These are phyloP conservation scores for Sphaerostilbella broomeana DNA, from an alignment of 2,329 filamentous ascomycete species.

Conservation along the genomic window DNA sequence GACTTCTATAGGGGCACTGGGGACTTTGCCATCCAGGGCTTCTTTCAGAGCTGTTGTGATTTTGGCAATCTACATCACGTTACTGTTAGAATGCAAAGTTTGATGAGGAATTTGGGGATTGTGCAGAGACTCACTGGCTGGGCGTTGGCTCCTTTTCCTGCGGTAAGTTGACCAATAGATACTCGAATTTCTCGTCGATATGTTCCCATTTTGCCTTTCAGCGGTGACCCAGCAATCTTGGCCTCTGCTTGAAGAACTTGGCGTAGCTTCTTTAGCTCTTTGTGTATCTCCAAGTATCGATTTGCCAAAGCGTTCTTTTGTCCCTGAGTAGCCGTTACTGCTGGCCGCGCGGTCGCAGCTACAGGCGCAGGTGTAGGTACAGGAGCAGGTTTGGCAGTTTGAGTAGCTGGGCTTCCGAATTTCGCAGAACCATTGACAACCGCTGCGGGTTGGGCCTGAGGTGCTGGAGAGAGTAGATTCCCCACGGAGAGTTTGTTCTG, in stretches of 20 bases:
- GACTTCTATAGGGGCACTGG: constrained; percentile 48
- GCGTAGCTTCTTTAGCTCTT: constrained; percentile 60
- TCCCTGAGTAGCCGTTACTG: neutral
- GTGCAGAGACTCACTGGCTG: constrained; percentile 31
- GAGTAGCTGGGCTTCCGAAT: constrained; percentile 1
- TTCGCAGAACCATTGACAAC: constrained; percentile 1
- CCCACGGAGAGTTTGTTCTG: constrained; percentile 18
- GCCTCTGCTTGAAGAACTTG: constrained; percentile 54
- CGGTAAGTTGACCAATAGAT: constrained; percentile 66
- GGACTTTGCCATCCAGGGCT: constrained; percentile 45
- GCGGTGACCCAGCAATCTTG: constrained; percentile 36
- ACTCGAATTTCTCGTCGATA: constrained; percentile 66
- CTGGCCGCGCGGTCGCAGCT: neutral
- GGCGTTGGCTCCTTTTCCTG: constrained; percentile 55
- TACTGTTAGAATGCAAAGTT: constrained; percentile 8
- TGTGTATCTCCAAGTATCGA: constrained; percentile 54
- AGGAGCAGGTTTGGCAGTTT: constrained; percentile 13
- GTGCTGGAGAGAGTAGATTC: constrained; percentile 17
- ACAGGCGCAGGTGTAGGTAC: constrained; percentile 6
- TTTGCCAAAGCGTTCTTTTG: constrained; percentile 24
- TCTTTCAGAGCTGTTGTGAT: constrained; percentile 41
- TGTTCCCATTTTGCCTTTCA: constrained; percentile 64
- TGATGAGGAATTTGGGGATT: neutral
- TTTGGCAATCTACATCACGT: constrained; percentile 27
- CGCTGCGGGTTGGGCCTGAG: constrained; percentile 14